Percentiles rank a stretch among this genome's conserved stretches.
Evolutionary conservation across 805 yeast genomes (phyloP).

Genomic region (Aciculoconidium aculeatum): DNA sequence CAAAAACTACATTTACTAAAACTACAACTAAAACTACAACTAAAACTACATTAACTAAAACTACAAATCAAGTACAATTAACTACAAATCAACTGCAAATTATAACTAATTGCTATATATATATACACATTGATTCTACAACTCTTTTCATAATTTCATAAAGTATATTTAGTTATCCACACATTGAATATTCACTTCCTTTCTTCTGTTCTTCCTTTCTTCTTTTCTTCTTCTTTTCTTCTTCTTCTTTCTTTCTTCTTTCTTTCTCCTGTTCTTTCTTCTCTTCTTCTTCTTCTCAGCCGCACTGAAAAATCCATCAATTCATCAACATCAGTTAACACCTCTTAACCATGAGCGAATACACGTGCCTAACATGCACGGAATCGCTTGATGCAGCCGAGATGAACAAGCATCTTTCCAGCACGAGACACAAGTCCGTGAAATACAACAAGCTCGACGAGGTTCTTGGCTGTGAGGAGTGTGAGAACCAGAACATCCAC

Average conservation of each 20-base stretch:
- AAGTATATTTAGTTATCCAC: not conserved
- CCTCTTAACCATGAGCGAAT: slow-evolving; percentile 14
- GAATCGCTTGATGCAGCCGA: slow-evolving; percentile 25
- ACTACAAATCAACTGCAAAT: no score
- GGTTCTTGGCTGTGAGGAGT: slow-evolving; percentile 48
- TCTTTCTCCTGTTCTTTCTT: not conserved
- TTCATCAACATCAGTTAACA: no score
- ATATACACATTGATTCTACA: not conserved
- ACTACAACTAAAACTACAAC: no score
- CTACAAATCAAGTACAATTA: no score
- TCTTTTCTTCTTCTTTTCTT: not conserved
- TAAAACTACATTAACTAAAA: no score
- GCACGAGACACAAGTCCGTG: slow-evolving; percentile 49
- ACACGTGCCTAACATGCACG: slow-evolving; percentile 45
- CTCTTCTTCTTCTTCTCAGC: not conserved
- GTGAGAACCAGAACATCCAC: slow-evolving; percentile 50
- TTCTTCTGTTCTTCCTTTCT: not conserved
- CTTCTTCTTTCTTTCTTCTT: not conserved
- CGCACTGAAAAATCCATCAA: no score
- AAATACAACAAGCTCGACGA: slow-evolving; percentile 30
- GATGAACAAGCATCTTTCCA: slow-evolving; percentile 47
- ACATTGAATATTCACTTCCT: not conserved
- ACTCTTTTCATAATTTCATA: not conserved
- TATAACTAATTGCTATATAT: no score
- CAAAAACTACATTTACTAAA: no score